Percentiles rank a stretch among this genome's conserved stretches.
Conservation (phyloP, 2,329 filamentous ascomycete genomes). For the Paracoccidioides brasiliensis region DNA sequence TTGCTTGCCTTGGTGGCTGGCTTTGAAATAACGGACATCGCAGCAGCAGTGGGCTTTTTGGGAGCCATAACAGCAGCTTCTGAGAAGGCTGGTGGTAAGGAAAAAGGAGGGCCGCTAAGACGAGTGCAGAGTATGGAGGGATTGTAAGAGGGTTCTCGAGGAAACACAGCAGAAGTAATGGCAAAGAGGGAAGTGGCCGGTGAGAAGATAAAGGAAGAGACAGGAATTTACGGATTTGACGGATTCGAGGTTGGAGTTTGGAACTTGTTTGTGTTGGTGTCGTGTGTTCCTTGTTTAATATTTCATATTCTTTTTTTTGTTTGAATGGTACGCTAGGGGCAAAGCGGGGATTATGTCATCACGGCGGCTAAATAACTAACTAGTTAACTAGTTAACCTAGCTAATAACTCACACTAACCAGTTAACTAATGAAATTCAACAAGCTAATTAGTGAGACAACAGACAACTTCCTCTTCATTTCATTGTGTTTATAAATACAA, state of each 20-base stretch:
- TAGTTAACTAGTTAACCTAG: too few relatives aligned
- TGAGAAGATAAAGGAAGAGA: neutral
- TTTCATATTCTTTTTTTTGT: slow-evolving; percentile 1
- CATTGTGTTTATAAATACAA: too few relatives aligned
- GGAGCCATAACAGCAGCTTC: slow-evolving; percentile 2
- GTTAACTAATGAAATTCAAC: too few relatives aligned
- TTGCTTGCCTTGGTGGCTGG: slow-evolving; percentile 16
- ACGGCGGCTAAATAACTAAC: neutral
- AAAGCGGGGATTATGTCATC: slow-evolving; percentile 1
- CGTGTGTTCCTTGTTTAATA: neutral
- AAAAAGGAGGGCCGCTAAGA: neutral
- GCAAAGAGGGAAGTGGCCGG: neutral
- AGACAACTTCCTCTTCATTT: too few relatives aligned
- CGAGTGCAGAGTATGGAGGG: neutral
- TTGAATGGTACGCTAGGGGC: neutral
- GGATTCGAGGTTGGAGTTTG: too few relatives aligned
- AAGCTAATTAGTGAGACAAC: too few relatives aligned
- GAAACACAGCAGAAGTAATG: neutral
- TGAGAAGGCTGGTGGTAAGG: slow-evolving; percentile 3
- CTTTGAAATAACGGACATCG: slow-evolving; percentile 11
- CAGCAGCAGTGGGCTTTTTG: slow-evolving; percentile 21
- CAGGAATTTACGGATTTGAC: neutral
- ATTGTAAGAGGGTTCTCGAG: neutral
- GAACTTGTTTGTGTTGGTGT: neutral
- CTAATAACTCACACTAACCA: neutral